phyloP scores from a whole-genome alignment of 2,329 filamentous ascomycete species.

The Claviceps pusilla region DNA sequence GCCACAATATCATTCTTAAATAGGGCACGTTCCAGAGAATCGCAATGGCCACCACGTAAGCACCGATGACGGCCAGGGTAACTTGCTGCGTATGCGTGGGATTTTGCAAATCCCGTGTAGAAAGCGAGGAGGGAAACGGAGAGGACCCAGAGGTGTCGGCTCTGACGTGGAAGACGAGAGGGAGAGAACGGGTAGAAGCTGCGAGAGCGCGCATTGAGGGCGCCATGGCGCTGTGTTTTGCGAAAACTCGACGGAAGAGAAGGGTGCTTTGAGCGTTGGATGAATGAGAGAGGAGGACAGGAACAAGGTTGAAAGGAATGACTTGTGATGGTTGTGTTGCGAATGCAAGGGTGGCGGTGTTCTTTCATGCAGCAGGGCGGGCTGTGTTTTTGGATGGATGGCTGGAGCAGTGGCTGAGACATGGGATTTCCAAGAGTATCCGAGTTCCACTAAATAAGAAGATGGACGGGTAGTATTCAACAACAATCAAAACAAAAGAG shows the following conservation, averaged over 20 bases:
- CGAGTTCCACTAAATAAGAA: no score
- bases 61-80: constrained; percentile 55
- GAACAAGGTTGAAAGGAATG: neutral
- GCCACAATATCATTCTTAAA: constrained; percentile 60
- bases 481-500: no score
- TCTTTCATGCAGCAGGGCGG: neutral
- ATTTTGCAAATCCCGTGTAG: constrained; percentile 36
- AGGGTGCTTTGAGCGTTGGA: neutral
- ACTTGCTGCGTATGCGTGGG: constrained; percentile 55
- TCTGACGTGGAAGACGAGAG: constrained; percentile 5
- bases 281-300: neutral
- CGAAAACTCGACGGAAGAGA: neutral
- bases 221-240: constrained; percentile 1
- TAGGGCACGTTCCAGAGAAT: constrained; percentile 70
- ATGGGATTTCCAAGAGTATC: no score
- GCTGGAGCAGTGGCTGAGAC: neutral
- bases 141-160: neutral
- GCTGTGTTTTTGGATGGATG: neutral
- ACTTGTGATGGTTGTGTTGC: neutral
- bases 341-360: neutral
- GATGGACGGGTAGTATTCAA: no score
- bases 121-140: constrained; percentile 14
- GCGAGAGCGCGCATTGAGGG: neutral
- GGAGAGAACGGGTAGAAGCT: neutral
- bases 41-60: constrained; percentile 58